Evolutionary conservation across 768 basidiomycete genomes (phyloP).

Genomic region (Kwoniella botswanensis): DNA sequence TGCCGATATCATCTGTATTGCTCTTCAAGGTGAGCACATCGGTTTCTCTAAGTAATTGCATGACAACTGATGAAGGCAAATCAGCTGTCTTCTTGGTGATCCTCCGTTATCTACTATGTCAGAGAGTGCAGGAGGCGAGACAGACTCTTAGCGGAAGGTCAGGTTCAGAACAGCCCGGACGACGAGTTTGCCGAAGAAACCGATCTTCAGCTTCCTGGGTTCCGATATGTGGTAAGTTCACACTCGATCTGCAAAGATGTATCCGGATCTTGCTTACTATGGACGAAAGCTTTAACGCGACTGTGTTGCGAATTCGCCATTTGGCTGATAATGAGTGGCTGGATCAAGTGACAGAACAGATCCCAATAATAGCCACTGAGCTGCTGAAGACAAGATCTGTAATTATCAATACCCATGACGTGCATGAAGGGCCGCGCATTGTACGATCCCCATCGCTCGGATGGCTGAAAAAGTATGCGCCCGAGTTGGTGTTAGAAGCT

Average conservation of each 20-base stretch:
- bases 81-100: conserved; percentile 9
- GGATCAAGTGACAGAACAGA: too few species aligned
- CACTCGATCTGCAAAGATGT: neutral
- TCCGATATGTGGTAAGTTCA: conserved; percentile 9
- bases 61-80: neutral
- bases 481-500: too few species aligned
- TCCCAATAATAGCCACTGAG: too few species aligned
- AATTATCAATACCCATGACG: too few species aligned
- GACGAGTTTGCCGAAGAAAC: conserved; percentile 10
- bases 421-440: too few species aligned
- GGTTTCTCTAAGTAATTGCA: neutral
- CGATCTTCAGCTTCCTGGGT: conserved; percentile 8
- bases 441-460: too few species aligned
- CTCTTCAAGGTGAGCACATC: conserved; percentile 3
- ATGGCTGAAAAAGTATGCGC: too few species aligned
- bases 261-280: neutral
- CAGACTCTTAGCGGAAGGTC: conserved; percentile 7
- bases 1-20: conserved; percentile 13
- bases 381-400: too few species aligned
- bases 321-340: too few species aligned
- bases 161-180: conserved; percentile 5
- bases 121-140: neutral
- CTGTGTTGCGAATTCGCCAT: too few species aligned
- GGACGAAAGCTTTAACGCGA: neutral
- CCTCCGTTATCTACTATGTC: conserved; percentile 7